Percentiles rank a stretch among this genome's conserved stretches.
These are phyloP conservation scores for Ceratobasidium sp. DNA, from an alignment of 1,284 basidiomycete genomes.

Conservation along the genomic window DNA sequence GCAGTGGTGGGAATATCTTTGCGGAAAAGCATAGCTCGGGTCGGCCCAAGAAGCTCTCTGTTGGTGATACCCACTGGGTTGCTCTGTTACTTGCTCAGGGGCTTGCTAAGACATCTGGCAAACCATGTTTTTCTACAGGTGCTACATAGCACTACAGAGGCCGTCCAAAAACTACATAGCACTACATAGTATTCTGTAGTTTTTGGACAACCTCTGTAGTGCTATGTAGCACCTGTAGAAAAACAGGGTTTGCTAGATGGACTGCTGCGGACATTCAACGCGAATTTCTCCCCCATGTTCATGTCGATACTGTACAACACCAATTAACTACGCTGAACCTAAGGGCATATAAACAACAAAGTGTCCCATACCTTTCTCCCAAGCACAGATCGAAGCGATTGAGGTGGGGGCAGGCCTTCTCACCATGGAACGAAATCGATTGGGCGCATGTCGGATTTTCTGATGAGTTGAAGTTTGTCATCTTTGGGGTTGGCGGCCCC, in stretches of 20 bases:
- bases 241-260: too few relatives aligned
- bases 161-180: neutral
- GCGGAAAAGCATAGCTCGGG: neutral
- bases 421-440: neutral
- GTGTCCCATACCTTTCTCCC: neutral
- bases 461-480: constrained; percentile 11
- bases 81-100: neutral
- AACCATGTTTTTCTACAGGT: too few relatives aligned
- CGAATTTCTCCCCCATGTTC: neutral
- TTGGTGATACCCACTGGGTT: neutral
- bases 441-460: constrained; percentile 4
- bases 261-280: neutral
- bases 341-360: neutral
- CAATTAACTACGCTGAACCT: neutral
- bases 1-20: neutral
- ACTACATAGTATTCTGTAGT: neutral
- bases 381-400: neutral
- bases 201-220: too few relatives aligned
- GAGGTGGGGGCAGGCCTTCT: neutral
- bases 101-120: constrained; percentile 1
- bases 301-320: neutral
- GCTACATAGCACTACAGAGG: too few relatives aligned
- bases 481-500: constrained; percentile 2
- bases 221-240: too few relatives aligned
- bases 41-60: neutral